phyloP scores from a whole-genome alignment of 129 eudicot species.

The Arctium lappa region DNA sequence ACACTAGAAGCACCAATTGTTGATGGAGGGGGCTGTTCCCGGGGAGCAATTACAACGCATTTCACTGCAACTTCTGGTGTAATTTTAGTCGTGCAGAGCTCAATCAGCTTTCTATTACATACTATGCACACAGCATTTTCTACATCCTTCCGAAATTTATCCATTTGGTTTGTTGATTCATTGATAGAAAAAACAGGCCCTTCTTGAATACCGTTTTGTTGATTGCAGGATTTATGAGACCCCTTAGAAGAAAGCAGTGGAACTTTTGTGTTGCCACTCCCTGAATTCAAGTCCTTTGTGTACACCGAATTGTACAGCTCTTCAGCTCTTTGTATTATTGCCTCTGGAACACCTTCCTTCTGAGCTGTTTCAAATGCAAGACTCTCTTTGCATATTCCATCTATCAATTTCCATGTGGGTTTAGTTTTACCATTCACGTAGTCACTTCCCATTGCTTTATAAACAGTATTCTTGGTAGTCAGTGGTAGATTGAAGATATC shows the following conservation, averaged over 20 bases:
- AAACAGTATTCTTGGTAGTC: conserved; percentile 39
- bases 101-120: conserved; percentile 44
- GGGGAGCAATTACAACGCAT: conserved; percentile 55
- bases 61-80: conserved; percentile 27
- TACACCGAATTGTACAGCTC: conserved; percentile 62
- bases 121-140: conserved; percentile 46
- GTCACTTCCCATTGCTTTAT: conserved; percentile 87
- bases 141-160: conserved; percentile 45
- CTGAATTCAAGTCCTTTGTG: conserved; percentile 23
- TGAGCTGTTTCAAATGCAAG: conserved; percentile 97
- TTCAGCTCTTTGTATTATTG: conserved; percentile 72
- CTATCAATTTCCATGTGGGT: conserved; percentile 91
- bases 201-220: conserved; percentile 16
- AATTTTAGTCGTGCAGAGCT: conserved; percentile 34
- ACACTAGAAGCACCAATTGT: conserved; percentile 86
- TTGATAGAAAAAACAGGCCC: not conserved
- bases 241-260: not conserved
- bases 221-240: conserved; percentile 23
- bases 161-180: conserved; percentile 21
- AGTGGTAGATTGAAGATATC: conserved; percentile 83
- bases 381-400: conserved; percentile 92
- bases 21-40: conserved; percentile 92
- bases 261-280: not conserved
- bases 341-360: conserved; percentile 77
- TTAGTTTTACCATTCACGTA: conserved; percentile 58